These are phyloP conservation scores for Ogataea paraovalis DNA, from an alignment of 805 yeast genomes.

Conservation along the genomic window DNA sequence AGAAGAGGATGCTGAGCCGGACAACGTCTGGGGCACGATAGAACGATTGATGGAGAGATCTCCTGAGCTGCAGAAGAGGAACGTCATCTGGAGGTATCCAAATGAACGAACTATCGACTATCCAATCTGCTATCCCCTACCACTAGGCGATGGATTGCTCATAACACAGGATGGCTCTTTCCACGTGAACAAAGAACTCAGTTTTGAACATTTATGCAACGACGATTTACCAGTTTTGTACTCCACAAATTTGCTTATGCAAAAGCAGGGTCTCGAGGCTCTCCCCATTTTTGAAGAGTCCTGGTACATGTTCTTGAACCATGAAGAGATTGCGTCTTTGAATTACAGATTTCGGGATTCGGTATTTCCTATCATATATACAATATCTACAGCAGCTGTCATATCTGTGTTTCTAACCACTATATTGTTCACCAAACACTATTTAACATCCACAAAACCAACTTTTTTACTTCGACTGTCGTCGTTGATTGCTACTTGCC, in stretches of 20 bases:
- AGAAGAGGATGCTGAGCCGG: too few species aligned
- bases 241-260: constrained; percentile 15
- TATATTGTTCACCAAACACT: constrained; percentile 58
- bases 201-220: constrained; percentile 17
- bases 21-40: too few species aligned
- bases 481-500: constrained; percentile 49
- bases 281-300: constrained; percentile 43
- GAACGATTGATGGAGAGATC: not conserved
- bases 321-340: constrained; percentile 34
- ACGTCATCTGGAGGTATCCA: constrained; percentile 34
- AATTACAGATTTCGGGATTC: constrained; percentile 42
- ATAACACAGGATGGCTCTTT: constrained; percentile 11
- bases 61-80: constrained; percentile 1
- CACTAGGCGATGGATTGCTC: constrained; percentile 32
- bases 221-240: constrained; percentile 18
- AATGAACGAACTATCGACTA: constrained; percentile 16
- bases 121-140: constrained; percentile 29
- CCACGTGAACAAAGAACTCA: not conserved
- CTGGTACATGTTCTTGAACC: constrained; percentile 44
- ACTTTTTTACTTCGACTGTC: constrained; percentile 47
- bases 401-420: constrained; percentile 60
- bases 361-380: constrained; percentile 57
- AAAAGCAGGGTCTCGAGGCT: constrained; percentile 19
- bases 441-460: constrained; percentile 49
- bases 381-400: constrained; percentile 61